Base-by-base conservation (phyloP, 176 grass and related monocot genomes). In the Avena sativa region DNA sequence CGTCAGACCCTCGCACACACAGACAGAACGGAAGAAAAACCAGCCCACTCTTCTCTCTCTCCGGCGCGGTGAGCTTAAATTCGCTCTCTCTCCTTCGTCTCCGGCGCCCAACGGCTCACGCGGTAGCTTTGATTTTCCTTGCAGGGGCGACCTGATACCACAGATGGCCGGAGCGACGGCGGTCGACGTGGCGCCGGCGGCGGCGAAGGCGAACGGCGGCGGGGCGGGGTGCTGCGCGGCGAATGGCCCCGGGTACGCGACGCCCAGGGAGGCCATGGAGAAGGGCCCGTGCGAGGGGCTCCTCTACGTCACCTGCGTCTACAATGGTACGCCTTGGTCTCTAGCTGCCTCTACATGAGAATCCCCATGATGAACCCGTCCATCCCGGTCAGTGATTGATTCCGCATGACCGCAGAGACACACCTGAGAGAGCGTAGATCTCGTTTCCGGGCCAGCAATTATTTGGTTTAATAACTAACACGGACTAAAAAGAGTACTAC, bases 301-400 rank as follows among this genome's bases (percentile, higher is more conserved):
- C 68, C 87, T 98, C 92, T 98, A 98, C 83, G 92, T 98, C 82
- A 96, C 93, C 86, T 98, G 97, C 77, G 80, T 98, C 68, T 98
- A 98, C 79, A 96, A 98, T 88, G 93, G 97, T 96, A 48, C 46
- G 46, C 46, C 32, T 34, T 34, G 32, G 2, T 34, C 32, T 34
- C 32, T 34, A 34, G 32, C 32, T 34, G 32, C 3, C 32, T 34
- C 32, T 34, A 34, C 32, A 34, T 34, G 32, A 34, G 32, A 34
- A 34, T 34, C 32, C 32, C 32, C 32, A 34, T 34, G 32, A 34
- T 3, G 32, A 34, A 34, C 32, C 32, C 0, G 32, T 34, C 32
- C 0, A 3, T 34, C 32, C 32, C 32, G 32, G 32, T 34, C 32
- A 34, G 32, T 34, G 32, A 34, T 34, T 34, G 32, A 34, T 34